Evolutionary conservation across 192 early-diverging fungal species (phyloP), one percentile per base, ranked within the genome.

Genomic region (Neocallimastix lanati): DNA sequence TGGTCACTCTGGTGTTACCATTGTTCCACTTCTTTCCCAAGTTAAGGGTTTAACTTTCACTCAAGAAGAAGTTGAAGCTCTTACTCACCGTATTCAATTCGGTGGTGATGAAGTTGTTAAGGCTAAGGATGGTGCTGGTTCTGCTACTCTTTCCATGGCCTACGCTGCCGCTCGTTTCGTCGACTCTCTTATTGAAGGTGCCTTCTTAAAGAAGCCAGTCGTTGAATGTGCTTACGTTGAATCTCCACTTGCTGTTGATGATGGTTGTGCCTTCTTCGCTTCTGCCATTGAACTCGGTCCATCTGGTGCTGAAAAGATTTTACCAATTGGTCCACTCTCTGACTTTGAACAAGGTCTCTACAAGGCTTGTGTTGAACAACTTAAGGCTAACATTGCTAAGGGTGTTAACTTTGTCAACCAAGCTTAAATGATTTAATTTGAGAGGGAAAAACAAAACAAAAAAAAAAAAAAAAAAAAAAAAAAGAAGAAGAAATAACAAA

Each of bases 41-140:
- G 86, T 90, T 13, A 80, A 85, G 80, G 87, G 89, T 38, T 80
- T 91, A 50, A 88, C 86, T 79, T 93, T 98, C 83, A 88, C 89
- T 80, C 86, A 92, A 77, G 92, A 93, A 81, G 91, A 96, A 89
- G 83, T 91, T 78, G 93, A 96, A 84, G 90, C 87, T 30, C 88
- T 98, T 80, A 98, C 96, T 79, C 82, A 96, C 83, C 95, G 95
- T 83, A 98, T 98, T 85, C 96, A 98, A 88, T 97, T 92, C 84
- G 96, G 94, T 83, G 96, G 96, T 83, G 96, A 98, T 83, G 96
- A 98, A 86, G 96, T 98, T 37, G 95, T 98, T 83, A 93, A 96
- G 91, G 96, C 96, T 83, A 98, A 98, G 92, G 92, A 95, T 88
- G 78, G 78, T 30, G 29, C 78, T 58, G 82, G 93, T 25, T 93